These are phyloP conservation scores for Dryas octopetala DNA, from an alignment of 306 rosid genomes.

Conservation along the genomic window DNA sequence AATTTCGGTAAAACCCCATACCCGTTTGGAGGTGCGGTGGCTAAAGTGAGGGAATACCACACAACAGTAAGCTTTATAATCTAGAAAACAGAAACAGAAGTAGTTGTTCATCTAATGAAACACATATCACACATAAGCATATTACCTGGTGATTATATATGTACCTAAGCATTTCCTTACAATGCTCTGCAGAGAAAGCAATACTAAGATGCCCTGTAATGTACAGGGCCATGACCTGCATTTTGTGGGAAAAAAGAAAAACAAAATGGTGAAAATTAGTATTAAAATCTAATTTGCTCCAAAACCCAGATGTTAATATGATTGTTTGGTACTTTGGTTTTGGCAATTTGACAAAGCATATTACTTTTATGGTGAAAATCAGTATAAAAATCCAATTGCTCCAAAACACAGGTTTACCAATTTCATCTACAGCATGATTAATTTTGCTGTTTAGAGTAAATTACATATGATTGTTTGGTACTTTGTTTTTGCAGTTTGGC, in stretches of 20 bases:
- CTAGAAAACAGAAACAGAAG: neutral
- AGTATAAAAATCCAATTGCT: neutral
- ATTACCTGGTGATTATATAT: constrained; percentile 64
- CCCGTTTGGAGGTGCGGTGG: too few species aligned
- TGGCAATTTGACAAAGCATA: too few species aligned
- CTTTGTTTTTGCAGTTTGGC: neutral
- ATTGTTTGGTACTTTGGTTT: too few species aligned
- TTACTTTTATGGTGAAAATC: too few species aligned
- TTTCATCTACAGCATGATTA: neutral
- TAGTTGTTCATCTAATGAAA: neutral
- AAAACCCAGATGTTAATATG: neutral
- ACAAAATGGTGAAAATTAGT: neutral
- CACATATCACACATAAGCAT: neutral
- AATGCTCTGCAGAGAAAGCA: constrained; percentile 41
- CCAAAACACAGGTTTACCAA: neutral
- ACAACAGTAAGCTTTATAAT: too few species aligned
- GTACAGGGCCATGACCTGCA: constrained; percentile 65
- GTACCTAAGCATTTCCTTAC: constrained; percentile 59
- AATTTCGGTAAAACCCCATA: too few species aligned
- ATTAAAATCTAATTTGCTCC: neutral
- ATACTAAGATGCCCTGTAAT: constrained; percentile 54
- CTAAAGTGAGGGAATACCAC: too few species aligned
- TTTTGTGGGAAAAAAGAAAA: neutral
- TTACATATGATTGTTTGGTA: too few species aligned
- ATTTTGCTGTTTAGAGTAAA: neutral